Conservation (phyloP, 495 filamentous ascomycete species). For the Xylaria scruposa region DNA sequence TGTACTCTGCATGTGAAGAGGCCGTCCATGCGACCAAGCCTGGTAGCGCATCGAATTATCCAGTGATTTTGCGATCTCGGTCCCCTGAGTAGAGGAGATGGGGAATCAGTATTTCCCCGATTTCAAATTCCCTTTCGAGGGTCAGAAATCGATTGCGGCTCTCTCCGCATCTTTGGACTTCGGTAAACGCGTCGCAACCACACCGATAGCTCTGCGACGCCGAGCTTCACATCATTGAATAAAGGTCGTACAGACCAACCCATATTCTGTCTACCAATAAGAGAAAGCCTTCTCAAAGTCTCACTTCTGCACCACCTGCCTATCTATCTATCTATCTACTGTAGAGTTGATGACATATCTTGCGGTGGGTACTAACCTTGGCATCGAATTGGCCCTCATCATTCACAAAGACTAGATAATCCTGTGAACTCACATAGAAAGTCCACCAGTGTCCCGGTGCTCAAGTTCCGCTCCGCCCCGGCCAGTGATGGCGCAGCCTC, state of each 20-base stretch:
- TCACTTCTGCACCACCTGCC: neutral
- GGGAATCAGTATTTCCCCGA: slow-evolving; percentile 42
- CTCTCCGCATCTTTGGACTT: slow-evolving; percentile 34
- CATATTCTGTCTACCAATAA: neutral
- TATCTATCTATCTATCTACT: neutral
- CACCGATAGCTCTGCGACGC: slow-evolving; percentile 37
- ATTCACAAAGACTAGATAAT: neutral
- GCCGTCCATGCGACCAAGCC: slow-evolving; percentile 15
- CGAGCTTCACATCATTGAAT: slow-evolving; percentile 32
- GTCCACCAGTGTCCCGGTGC: slow-evolving; percentile 15
- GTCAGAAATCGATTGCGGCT: slow-evolving; percentile 45
- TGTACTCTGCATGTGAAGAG: slow-evolving; percentile 2
- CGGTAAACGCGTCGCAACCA: slow-evolving; percentile 26
- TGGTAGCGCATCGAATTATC: slow-evolving; percentile 22
- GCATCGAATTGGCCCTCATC: neutral
- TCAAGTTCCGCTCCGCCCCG: slow-evolving; percentile 28
- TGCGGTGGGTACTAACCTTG: neutral
- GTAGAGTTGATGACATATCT: neutral
- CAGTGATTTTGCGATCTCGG: slow-evolving; percentile 17
- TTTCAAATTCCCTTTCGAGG: slow-evolving; percentile 38
- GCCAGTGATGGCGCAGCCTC: slow-evolving; percentile 17
- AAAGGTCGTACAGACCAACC: neutral
- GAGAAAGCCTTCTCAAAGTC: neutral
- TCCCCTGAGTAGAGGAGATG: slow-evolving; percentile 24
- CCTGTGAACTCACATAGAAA: neutral